A percentile compares a stretch with the other conserved stretches of the same genome.
Conservation (phyloP, 1,284 basidiomycete genomes). For the Crocinoboletus sp. region DNA sequence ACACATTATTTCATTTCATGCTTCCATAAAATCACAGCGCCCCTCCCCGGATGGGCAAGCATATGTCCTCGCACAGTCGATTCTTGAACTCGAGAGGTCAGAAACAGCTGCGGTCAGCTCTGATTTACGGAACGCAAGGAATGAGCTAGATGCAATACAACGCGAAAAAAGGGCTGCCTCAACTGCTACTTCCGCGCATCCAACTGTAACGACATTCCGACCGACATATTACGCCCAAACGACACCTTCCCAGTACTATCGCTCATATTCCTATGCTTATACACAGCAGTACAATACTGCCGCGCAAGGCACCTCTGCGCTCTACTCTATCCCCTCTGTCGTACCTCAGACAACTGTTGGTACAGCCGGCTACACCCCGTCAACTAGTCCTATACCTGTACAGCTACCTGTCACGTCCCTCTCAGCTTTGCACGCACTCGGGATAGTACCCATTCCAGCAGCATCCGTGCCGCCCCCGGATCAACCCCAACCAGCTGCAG, state of each 20-base stretch:
- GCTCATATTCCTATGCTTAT: slow-evolving; percentile 51
- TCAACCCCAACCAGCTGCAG: slow-evolving; percentile 60
- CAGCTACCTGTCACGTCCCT: slow-evolving; percentile 67
- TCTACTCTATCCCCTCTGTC: slow-evolving; percentile 31
- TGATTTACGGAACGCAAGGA: slow-evolving; percentile 56
- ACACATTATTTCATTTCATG: not conserved
- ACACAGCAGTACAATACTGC: slow-evolving; percentile 44
- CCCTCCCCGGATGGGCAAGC: slow-evolving; percentile 56
- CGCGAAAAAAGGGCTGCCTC: slow-evolving; percentile 52
- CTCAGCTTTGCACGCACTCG: slow-evolving; percentile 61
- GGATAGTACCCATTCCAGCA: slow-evolving; percentile 68
- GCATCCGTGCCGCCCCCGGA: slow-evolving; percentile 49
- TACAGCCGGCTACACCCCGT: slow-evolving; percentile 35
- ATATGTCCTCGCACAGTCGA: slow-evolving; percentile 55
- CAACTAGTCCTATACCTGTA: slow-evolving; percentile 58
- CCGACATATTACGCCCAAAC: slow-evolving; percentile 34
- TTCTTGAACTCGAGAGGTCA: slow-evolving; percentile 59
- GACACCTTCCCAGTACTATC: slow-evolving; percentile 50
- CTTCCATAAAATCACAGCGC: slow-evolving; percentile 40
- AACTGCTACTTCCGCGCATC: slow-evolving; percentile 18
- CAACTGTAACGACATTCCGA: slow-evolving; percentile 34
- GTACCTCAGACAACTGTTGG: slow-evolving; percentile 26
- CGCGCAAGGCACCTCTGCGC: slow-evolving; percentile 26
- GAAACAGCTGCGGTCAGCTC: slow-evolving; percentile 52
- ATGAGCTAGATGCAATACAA: slow-evolving; percentile 62